A percentile compares a stretch with the other conserved stretches of the same genome.
phyloP scores from a whole-genome alignment of 495 filamentous ascomycete species.

The Penicillium desertorum region DNA sequence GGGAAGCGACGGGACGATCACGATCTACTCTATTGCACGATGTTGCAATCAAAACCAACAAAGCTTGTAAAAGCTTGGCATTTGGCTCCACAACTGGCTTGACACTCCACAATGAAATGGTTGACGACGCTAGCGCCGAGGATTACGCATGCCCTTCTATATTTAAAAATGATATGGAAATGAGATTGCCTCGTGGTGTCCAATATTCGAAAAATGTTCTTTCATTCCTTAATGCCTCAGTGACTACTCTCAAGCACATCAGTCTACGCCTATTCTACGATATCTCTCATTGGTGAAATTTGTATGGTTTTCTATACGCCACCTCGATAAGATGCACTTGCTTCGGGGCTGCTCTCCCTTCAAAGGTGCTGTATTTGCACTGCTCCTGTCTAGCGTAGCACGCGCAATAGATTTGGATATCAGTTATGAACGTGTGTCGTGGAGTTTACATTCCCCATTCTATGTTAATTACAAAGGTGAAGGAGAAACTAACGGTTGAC shows the following conservation, averaged over 20 bases:
- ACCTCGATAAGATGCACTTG: conserved; percentile 13
- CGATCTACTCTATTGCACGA: too few species aligned
- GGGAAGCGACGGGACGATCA: too few species aligned
- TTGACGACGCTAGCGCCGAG: conserved; percentile 33
- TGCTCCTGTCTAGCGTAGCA: conserved; percentile 3
- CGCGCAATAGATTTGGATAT: conserved; percentile 23
- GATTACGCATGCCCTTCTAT: conserved; percentile 27
- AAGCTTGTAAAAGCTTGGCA: conserved; percentile 29
- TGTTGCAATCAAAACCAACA: neutral
- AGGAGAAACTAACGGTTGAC: neutral
- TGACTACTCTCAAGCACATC: neutral
- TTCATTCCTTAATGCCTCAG: neutral
- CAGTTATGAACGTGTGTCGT: conserved; percentile 22
- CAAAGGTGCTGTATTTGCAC: conserved; percentile 3
- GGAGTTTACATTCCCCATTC: neutral
- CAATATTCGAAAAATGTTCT: neutral
- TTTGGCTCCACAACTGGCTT: conserved; percentile 12
- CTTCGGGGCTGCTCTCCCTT: neutral
- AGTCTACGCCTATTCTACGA: neutral
- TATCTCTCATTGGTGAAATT: neutral
- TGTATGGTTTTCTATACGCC: neutral
- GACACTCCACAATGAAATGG: conserved; percentile 16
- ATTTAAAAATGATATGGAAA: conserved; percentile 13
- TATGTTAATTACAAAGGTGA: neutral
- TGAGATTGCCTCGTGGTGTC: neutral